Percentiles rank a stretch among this genome's conserved stretches.
phyloP scores from a whole-genome alignment of 805 yeast species.

The Alloascoidea africana region DNA sequence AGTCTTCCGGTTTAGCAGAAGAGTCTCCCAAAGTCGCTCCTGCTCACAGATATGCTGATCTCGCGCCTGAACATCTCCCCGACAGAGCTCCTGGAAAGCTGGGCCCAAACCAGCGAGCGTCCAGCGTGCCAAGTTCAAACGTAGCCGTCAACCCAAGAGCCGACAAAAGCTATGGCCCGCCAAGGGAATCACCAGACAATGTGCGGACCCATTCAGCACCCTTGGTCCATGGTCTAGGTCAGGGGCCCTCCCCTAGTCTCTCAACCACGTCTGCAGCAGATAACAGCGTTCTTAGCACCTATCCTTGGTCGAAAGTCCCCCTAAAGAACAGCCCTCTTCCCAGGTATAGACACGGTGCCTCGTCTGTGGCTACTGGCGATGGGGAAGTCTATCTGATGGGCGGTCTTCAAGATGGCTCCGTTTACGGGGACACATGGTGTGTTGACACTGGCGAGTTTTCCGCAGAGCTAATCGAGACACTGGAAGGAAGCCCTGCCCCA shows the following conservation, averaged over 20 bases:
- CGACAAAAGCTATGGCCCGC: background rate
- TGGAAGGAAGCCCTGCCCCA: constrained; percentile 80
- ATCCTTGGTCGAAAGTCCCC: background rate
- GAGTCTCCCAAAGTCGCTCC: background rate
- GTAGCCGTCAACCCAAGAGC: background rate
- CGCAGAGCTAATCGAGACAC: constrained; percentile 47
- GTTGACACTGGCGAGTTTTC: constrained; percentile 33
- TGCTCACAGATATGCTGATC: background rate
- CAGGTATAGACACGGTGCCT: constrained; percentile 79
- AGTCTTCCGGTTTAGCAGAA: background rate
- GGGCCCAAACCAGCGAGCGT: background rate
- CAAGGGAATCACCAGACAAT: background rate
- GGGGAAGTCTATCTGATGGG: constrained; percentile 87
- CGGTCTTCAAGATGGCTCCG: constrained; percentile 74
- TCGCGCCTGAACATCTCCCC: background rate
- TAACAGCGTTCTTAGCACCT: background rate
- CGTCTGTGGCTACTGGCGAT: constrained; percentile 57
- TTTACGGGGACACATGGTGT: constrained; percentile 93
- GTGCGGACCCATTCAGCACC: background rate
- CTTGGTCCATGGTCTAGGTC: too few relatives aligned
- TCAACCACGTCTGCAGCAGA: background rate
- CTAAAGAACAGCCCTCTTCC: constrained; percentile 60
- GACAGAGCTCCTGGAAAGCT: background rate
- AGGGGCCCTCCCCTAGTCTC: background rate
- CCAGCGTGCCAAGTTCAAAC: background rate